Base-by-base conservation (phyloP, 2,329 filamentous ascomycete species). In the Xylaria sp. region DNA sequence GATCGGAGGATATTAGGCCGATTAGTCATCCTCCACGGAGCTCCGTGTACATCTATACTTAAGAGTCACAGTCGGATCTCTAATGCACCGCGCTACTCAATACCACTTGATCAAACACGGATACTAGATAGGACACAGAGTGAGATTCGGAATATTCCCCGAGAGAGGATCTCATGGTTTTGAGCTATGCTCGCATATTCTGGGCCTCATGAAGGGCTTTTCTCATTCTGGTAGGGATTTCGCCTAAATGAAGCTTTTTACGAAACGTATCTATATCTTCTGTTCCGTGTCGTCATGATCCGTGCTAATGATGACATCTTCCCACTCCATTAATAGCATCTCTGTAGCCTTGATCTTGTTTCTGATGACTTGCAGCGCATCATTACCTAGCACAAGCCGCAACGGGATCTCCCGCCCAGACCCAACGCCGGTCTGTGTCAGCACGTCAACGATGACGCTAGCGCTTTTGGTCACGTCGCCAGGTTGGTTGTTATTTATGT, bases 321-420 rank as follows among this genome's bases (percentile, higher is more conserved):
- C 44, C 63, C 45, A 36, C 36, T 58, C 36, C 38, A n/a, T 29
- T 36, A 51, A 45, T 5, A 47, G 33, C 38, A 36, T 29, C 20
- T 61, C 49, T 7, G 44, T 62, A 15, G 29, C 29, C 45, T 42
- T 56, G 15, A 61, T 27, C 51, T 62, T 66, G 20, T 57, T 49
- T 38, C 22, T 38, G 38, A 57, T 47, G 20, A 13, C 45, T 20
- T n/a, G 22, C 33, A 56, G 29, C 29, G 50, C 57, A 45, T 65
- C 49, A 13, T 57, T 38, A 4, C 57, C 57, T 27, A 51, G 47
- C 17, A 42, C 50, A 22, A 65, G 36, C 17, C 42, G 33, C 42
- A 62, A 5, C 1, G 33, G 50, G 13, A 62, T 56, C 22, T 39
- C 51, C n/a, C 44, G 49, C 1, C 31, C 63, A 1, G n/a, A 50